Evolutionary conservation across 2,329 filamentous ascomycete species (phyloP).

Genomic region (Didymella arachidicola): DNA sequence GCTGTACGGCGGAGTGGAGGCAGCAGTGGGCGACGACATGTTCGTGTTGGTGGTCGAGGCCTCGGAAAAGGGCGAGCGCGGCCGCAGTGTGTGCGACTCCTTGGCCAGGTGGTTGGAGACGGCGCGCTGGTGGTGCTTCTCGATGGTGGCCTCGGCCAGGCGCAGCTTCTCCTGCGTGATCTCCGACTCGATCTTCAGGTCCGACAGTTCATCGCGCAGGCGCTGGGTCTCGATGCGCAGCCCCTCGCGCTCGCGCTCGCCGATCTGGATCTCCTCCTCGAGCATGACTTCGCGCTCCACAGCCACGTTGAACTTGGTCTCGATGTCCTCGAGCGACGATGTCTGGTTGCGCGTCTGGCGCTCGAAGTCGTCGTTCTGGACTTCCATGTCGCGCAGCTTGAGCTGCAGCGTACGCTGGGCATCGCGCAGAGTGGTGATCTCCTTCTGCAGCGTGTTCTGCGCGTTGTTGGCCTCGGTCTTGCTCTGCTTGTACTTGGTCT

Average conservation of each 20-base stretch:
- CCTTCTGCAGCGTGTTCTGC: conserved; percentile 89
- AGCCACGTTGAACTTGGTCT: conserved; percentile 94
- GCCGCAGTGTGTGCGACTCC: conserved; percentile 53
- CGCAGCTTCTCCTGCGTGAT: conserved; percentile 94
- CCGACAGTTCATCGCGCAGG: conserved; percentile 86
- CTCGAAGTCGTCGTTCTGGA: conserved; percentile 98
- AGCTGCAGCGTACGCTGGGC: conserved; percentile 81
- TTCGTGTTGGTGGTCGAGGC: conserved; percentile 79
- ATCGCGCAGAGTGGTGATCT: conserved; percentile 91
- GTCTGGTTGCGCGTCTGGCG: conserved; percentile 94
- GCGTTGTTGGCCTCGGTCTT: conserved; percentile 86
- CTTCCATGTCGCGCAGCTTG: conserved; percentile 90
- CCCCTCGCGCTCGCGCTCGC: conserved; percentile 88
- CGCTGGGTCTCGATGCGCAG: conserved; percentile 91
- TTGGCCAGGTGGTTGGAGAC: conserved; percentile 59
- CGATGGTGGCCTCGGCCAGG: conserved; percentile 65
- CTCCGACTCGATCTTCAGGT: conserved; percentile 93
- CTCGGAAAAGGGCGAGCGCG: conserved; percentile 76
- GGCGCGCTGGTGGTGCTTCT: conserved; percentile 60
- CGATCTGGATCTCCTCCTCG: conserved; percentile 90
- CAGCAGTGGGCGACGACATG: conserved; percentile 88
- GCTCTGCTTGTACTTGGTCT: conserved; percentile 96
- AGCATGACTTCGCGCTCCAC: conserved; percentile 92
- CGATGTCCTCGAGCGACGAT: conserved; percentile 93
- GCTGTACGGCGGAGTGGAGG: conserved; percentile 78